Conservation (phyloP, 352 stramenopile genomes). For the Pythium volutum region DNA sequence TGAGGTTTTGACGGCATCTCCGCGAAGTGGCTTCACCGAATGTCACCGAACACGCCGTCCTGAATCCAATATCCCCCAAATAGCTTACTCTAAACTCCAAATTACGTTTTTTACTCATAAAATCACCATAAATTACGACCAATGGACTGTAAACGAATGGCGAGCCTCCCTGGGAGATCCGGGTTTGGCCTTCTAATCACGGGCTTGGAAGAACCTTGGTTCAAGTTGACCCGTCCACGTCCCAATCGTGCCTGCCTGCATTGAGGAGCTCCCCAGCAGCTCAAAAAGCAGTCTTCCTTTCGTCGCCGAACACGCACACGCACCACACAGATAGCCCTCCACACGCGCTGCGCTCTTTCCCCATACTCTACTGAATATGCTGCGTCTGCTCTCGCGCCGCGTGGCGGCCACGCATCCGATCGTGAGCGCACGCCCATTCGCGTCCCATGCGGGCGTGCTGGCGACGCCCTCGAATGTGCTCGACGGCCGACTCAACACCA, state of each 20-base stretch:
- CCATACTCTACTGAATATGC: no score
- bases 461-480: conserved; percentile 48
- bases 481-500: conserved; percentile 59
- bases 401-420: not conserved
- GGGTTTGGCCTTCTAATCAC: conserved; percentile 17
- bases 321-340: not conserved
- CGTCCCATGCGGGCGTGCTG: conserved; percentile 40
- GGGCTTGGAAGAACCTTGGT: conserved; percentile 18
- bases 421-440: conserved; percentile 22
- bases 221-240: conserved; percentile 34
- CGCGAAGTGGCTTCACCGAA: conserved; percentile 1
- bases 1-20: not conserved
- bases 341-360: not conserved
- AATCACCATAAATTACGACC: conserved; percentile 1
- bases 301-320: conserved; percentile 1
- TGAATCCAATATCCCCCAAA: not conserved
- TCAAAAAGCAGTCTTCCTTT: not conserved
- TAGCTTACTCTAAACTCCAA: not conserved
- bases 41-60: not conserved
- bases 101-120: not conserved
- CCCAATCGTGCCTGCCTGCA: conserved; percentile 4
- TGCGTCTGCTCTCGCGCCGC: conserved; percentile 19
- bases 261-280: not conserved
- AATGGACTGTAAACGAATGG: conserved; percentile 26
- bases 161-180: conserved; percentile 7